A percentile compares a stretch with the other conserved stretches of the same genome.
Conservation (phyloP, 768 basidiomycete genomes). For the Boletus sp. region DNA sequence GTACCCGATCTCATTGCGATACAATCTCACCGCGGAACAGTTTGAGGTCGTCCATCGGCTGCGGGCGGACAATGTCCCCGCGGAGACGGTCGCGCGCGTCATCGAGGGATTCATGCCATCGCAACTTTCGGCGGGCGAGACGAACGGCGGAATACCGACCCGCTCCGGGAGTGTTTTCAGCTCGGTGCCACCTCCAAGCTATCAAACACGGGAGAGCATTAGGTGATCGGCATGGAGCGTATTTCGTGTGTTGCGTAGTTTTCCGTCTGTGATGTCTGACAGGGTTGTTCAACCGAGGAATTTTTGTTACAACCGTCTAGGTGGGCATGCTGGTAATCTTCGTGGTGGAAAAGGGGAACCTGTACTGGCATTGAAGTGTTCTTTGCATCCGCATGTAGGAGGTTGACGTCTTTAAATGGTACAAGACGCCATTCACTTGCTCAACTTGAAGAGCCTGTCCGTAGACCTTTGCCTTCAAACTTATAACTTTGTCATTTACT, state of each 20-base stretch:
- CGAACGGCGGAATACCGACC: background rate
- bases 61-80: constrained; percentile 8
- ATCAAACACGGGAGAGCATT: constrained; percentile 8
- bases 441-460: background rate
- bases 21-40: constrained; percentile 14
- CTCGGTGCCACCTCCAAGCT: constrained; percentile 18
- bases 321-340: no score
- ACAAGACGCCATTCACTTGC: no score
- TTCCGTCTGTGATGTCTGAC: no score
- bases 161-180: constrained; percentile 2
- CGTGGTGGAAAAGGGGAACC: background rate
- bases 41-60: constrained; percentile 12
- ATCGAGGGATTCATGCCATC: constrained; percentile 8
- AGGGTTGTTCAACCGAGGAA: no score
- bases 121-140: background rate
- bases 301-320: no score
- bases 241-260: no score
- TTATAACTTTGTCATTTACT: background rate
- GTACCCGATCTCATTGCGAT: background rate
- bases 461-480: background rate
- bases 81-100: constrained; percentile 18
- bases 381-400: no score
- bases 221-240: background rate
- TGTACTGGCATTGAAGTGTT: no score
- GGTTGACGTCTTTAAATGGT: no score